These are phyloP conservation scores for Gaultheria prostrata DNA, from an alignment of 148 eudicot genomes.

Conservation along the genomic window DNA sequence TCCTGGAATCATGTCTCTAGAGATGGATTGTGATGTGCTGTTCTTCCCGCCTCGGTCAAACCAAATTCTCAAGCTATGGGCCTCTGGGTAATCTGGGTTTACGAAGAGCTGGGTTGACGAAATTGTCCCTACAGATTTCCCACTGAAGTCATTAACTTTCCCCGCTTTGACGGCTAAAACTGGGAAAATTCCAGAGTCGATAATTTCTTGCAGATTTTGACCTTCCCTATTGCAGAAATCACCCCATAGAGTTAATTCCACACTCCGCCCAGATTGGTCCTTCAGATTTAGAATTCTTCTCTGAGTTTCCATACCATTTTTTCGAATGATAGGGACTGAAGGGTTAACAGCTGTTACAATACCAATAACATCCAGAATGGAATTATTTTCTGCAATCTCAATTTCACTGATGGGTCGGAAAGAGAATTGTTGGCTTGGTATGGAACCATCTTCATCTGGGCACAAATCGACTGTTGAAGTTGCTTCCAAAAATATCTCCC, in stretches of 20 bases:
- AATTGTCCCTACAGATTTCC: conserved; percentile 84
- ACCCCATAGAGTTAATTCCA: conserved; percentile 97
- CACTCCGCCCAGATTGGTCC: conserved; percentile 75
- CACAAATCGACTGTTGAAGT: conserved; percentile 85
- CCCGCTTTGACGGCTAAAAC: conserved; percentile 90
- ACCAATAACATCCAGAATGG: conserved; percentile 84
- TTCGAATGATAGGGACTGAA: conserved; percentile 81
- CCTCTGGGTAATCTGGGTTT: conserved; percentile 80
- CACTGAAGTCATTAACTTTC: conserved; percentile 69
- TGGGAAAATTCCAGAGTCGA: conserved; percentile 71
- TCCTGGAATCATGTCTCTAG: conserved; percentile 64
- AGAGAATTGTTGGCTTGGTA: conserved; percentile 81
- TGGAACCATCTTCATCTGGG: conserved; percentile 86
- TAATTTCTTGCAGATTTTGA: conserved; percentile 71
- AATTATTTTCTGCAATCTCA: conserved; percentile 73
- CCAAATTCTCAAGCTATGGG: conserved; percentile 58
- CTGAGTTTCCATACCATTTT: conserved; percentile 99
- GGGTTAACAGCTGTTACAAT: conserved; percentile 74
- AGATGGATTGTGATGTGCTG: conserved; percentile 60
- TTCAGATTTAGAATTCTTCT: conserved; percentile 72
- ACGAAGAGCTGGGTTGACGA: conserved; percentile 78
- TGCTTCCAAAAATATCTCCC: conserved; percentile 93
- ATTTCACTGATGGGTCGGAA: conserved; percentile 83
- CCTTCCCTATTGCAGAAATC: conserved; percentile 96
- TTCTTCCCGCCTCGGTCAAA: conserved; percentile 71